These are phyloP conservation scores for Amylocarpus encephaloides DNA, from an alignment of 2,329 filamentous ascomycete species.

Conservation along the genomic window DNA sequence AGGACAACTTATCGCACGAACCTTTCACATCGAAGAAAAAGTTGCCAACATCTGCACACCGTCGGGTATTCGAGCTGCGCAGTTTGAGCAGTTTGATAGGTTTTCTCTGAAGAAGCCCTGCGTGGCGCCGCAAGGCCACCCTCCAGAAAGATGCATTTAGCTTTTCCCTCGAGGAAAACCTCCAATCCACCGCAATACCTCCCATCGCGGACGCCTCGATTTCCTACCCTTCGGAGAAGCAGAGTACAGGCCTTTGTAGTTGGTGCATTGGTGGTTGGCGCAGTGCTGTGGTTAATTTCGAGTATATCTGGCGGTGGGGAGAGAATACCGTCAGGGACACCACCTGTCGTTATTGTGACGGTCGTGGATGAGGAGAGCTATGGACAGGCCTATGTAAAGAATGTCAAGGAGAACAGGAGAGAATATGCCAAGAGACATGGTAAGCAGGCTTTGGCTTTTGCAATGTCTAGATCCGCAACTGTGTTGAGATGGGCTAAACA, in stretches of 20 bases:
- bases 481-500: conserved; percentile 12
- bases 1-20: not conserved
- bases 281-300: conserved; percentile 55
- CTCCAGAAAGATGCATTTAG: conserved; percentile 70
- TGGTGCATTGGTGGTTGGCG: conserved; percentile 28
- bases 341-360: conserved; percentile 74
- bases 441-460: conserved; percentile 38
- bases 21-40: not conserved
- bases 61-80: too few relatives aligned
- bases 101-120: conserved; percentile 3
- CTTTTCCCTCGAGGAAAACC: conserved; percentile 77
- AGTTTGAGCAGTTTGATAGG: not conserved
- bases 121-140: conserved; percentile 13
- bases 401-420: conserved; percentile 74
- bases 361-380: conserved; percentile 63
- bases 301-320: conserved; percentile 25
- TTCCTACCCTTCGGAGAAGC: conserved; percentile 51
- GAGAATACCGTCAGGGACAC: conserved; percentile 45
- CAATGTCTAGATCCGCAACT: conserved; percentile 1
- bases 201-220: conserved; percentile 50
- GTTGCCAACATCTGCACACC: too few relatives aligned
- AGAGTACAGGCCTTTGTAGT: conserved; percentile 55
- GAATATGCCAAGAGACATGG: conserved; percentile 83
- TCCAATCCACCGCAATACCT: conserved; percentile 67
- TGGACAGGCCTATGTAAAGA: conserved; percentile 60